Evolutionary conservation across 2,329 filamentous ascomycete species (phyloP).

Genomic region (Chalaropsis ovoidea): DNA sequence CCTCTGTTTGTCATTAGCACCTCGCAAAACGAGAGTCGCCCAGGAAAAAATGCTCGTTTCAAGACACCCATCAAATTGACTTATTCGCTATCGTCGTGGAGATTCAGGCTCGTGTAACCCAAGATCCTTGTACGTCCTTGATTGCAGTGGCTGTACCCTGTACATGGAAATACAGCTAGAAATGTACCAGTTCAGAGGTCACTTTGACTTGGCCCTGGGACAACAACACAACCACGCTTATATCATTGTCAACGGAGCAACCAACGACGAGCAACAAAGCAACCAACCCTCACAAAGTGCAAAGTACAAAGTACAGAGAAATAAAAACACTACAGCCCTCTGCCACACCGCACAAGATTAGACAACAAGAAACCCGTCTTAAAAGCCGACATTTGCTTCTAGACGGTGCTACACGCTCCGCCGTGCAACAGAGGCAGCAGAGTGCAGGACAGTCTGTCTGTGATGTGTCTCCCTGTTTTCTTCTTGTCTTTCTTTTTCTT

Average conservation of each 20-base stretch:
- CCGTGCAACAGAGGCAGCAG: not conserved
- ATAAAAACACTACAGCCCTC: not conserved
- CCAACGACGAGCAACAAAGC: not conserved
- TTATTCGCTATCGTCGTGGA: no score
- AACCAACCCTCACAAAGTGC: not conserved
- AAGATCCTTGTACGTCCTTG: not conserved
- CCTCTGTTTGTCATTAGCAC: no score
- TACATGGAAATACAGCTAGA: not conserved
- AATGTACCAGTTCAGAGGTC: not conserved
- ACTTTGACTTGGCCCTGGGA: not conserved
- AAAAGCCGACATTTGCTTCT: not conserved
- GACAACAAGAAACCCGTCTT: not conserved
- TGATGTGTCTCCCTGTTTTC: no score
- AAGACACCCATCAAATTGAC: no score
- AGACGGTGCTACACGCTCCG: not conserved
- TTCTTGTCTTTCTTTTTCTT: no score
- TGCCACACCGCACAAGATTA: not conserved
- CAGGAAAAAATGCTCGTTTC: no score
- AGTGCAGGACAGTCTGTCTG: not conserved
- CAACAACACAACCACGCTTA: not conserved
- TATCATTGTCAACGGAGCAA: not conserved
- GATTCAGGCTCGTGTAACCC: not conserved
- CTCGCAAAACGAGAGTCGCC: no score
- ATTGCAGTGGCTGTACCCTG: not conserved
- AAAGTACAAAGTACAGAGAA: not conserved